Evolutionary conservation across 2,329 filamentous ascomycete species (phyloP).

Genomic region (Aspergillus jensenii): DNA sequence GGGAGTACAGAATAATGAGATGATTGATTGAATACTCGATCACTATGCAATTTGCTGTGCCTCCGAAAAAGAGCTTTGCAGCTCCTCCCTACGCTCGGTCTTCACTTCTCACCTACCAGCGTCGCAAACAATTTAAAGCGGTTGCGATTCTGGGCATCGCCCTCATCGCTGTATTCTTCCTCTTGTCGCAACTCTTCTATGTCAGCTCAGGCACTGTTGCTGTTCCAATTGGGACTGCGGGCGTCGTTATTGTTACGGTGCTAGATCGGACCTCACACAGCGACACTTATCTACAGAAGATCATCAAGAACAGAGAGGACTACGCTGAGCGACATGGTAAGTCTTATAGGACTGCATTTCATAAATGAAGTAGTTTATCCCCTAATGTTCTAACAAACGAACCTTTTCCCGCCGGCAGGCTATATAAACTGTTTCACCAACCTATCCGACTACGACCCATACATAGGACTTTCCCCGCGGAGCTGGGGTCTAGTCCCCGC

Average conservation of each 20-base stretch:
- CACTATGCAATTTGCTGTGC: conserved; percentile 84
- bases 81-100: conserved; percentile 66
- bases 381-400: background rate
- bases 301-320: conserved; percentile 77
- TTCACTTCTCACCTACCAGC: conserved; percentile 40
- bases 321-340: conserved; percentile 87
- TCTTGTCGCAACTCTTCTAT: conserved; percentile 51
- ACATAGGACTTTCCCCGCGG: conserved; percentile 41
- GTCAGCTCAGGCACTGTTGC: conserved; percentile 26
- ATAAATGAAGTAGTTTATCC: background rate
- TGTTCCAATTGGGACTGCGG: conserved; percentile 39
- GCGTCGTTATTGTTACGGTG: conserved; percentile 79
- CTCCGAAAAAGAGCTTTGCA: conserved; percentile 78
- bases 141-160: conserved; percentile 56
- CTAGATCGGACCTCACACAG: conserved; percentile 68
- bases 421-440: conserved; percentile 83
- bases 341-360: conserved; percentile 19
- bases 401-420: conserved; percentile 52
- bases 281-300: conserved; percentile 66
- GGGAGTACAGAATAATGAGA: background rate
- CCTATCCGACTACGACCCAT: conserved; percentile 66
- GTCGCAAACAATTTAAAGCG: conserved; percentile 63
- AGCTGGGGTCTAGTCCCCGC: conserved; percentile 72
- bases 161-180: conserved; percentile 60
- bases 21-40: background rate